phyloP scores from a whole-genome alignment of 2,329 filamentous ascomycete species.

The Cladosporium sphaerospermum region DNA sequence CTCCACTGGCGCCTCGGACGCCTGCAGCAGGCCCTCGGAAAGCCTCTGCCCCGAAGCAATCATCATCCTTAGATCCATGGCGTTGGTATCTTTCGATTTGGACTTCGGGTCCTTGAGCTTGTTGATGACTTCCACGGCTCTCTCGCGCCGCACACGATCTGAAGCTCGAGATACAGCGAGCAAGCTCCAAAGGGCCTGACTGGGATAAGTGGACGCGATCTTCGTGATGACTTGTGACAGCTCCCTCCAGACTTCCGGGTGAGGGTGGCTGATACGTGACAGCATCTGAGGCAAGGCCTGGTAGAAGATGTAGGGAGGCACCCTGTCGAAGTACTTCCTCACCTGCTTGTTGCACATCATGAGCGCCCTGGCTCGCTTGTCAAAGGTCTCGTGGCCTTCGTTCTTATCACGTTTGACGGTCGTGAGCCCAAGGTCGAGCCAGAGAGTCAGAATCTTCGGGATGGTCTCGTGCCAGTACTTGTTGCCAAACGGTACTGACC shows the following conservation, averaged over 20 bases:
- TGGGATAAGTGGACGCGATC: constrained; percentile 80
- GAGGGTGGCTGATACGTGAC: constrained; percentile 87
- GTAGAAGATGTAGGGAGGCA: constrained; percentile 74
- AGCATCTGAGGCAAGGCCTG: constrained; percentile 86
- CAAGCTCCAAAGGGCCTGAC: constrained; percentile 86
- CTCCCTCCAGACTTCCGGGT: constrained; percentile 67
- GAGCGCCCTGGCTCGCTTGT: constrained; percentile 56
- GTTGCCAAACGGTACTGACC: constrained; percentile 79
- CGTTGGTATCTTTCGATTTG: constrained; percentile 49
- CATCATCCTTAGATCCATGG: constrained; percentile 61
- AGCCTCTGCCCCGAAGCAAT: constrained; percentile 75
- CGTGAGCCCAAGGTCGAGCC: constrained; percentile 82
- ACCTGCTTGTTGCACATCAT: constrained; percentile 66
- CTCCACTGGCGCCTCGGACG: constrained; percentile 75
- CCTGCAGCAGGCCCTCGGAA: constrained; percentile 70
- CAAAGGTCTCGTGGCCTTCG: constrained; percentile 7
- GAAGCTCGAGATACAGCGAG: constrained; percentile 80
- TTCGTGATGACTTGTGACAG: constrained; percentile 76
- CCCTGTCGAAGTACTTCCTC: constrained; percentile 66
- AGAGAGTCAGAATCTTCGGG: constrained; percentile 84
- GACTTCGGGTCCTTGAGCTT: constrained; percentile 45
- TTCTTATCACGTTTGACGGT: constrained; percentile 36
- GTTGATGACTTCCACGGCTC: constrained; percentile 39
- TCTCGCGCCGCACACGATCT: constrained; percentile 59
- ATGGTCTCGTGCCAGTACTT: constrained; percentile 96